Evolutionary conservation across 2,329 filamentous ascomycete species (phyloP), one percentile per base, ranked within the genome.

Genomic region (Cladosporium sp.): DNA sequence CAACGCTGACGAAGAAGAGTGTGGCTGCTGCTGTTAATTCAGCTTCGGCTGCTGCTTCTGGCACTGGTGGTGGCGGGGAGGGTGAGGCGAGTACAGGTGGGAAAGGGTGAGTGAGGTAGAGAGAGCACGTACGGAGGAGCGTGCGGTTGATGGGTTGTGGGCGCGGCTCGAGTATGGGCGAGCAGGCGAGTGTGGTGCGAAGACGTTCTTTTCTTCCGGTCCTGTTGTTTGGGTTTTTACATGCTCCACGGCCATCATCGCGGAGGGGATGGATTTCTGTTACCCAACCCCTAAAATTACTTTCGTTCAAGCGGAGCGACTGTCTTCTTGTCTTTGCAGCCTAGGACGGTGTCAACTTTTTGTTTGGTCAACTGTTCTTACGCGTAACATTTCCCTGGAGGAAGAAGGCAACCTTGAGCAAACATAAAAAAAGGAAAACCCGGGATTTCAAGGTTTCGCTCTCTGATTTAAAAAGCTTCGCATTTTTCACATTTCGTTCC

Each of bases 1-100:
- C 40, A 34, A 56, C 30, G 40, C 39, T 55, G 54, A 56, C 54
- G 42, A 56, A 56, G 54, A 49, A 47, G 54, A 47, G 40, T 22
- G 28, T 36, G 28, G 39, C 38, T 19, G 30, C 47, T 9, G 14
- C 17, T 15, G 30, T 34, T 34, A 34, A 12, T 25, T 25, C 30
- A 9, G 30, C 25, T 25, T 25, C 25, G 5, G 5, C 25, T 55
- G 30, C 42, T 22, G 30, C 28, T 34, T 30, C 17, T 39, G 54
- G 28, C n/a, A 14, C 19, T 11, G 36, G 42, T 7, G 51, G 51
- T 55, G 51, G 51, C 12, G 38, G n/a, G 14, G 20, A 20, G 5
- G 38, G 51, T 6, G 51, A 25, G 25, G 37, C 14, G 51, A 11
- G 15, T 12, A 20, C 17, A 38, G 43, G 43, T 20, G 34, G 25